Evolutionary conservation across 306 rosid species (phyloP), one percentile per base, ranked within the genome.

Genomic region (barrel medic (Medicago truncatula)): DNA sequence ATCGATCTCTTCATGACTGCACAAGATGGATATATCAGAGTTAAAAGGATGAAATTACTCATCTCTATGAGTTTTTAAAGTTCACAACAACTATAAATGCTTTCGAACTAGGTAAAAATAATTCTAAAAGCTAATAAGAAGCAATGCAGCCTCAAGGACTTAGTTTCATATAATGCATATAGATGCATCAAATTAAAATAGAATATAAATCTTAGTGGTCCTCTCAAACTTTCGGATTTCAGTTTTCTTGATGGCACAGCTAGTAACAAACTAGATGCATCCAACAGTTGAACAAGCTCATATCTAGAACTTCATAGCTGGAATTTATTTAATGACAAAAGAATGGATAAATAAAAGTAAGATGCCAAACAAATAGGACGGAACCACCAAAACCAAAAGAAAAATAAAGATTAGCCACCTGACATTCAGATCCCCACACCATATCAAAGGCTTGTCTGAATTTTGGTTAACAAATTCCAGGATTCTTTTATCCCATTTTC

Each of bases 391-490:
- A 50, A 13, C 77, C 41, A 56, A 39, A 75, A 63, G 41, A 56
- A 74, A 70, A 72, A 40, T 28, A 47, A 28, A 74, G 86, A 77
- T 61, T 39, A 74, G 73, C 70, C 71, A 87, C 98, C 98, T 95
- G 76, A 95, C 98, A 84, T 95, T 95, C 61, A 95, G 96, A 89
- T 95, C 98, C 70, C 98, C 98, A 64, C 97, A 95, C 98, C 97
- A 95, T 83, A 95, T 84, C 61, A 90, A 89, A 87, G 98, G 96
- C 86, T 92, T 92, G 85, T 95, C 98, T 43, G 92, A 90, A 78
- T 82, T 80, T 68, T 87, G 90, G 20, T 79, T 69, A 72, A 92
- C 91, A 80, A 95, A 95, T 72, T 95, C 97, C 73, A 92, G 75
- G 63, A 95, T 80, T 71, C 97, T 87, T 83, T 92, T 95, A 84